These are phyloP conservation scores for Xylariaceae sp. DNA, from an alignment of 2,329 filamentous ascomycete species.

Conservation along the genomic window DNA sequence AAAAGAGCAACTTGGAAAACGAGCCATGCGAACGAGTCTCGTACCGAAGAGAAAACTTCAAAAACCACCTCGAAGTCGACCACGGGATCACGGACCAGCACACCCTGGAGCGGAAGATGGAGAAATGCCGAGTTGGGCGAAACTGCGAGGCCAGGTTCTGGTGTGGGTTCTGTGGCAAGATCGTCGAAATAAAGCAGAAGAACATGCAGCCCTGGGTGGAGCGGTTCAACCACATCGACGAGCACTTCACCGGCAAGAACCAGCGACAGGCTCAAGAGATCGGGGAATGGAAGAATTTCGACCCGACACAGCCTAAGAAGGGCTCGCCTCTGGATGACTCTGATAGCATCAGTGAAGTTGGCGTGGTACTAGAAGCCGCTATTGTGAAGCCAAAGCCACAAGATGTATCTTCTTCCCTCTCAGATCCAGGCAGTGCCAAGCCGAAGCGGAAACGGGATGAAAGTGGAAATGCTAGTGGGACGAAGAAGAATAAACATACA, in stretches of 20 bases:
- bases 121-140: conserved; percentile 59
- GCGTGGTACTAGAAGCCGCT: too few relatives aligned
- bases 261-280: conserved; percentile 42
- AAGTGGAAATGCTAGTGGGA: neutral
- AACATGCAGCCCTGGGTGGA: conserved; percentile 56
- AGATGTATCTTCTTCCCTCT: too few relatives aligned
- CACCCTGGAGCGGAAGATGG: conserved; percentile 43
- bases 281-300: conserved; percentile 52
- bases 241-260: conserved; percentile 60
- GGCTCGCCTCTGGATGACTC: conserved; percentile 14
- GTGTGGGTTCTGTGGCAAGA: conserved; percentile 76
- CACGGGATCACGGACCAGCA: conserved; percentile 40
- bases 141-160: conserved; percentile 70
- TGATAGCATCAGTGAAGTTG: conserved; percentile 14
- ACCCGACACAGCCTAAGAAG: conserved; percentile 23
- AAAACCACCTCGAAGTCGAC: conserved; percentile 55
- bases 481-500: conserved; percentile 16
- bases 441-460: conserved; percentile 27
- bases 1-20: conserved; percentile 16
- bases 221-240: conserved; percentile 70
- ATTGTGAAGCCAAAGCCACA: too few relatives aligned
- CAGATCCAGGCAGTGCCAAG: neutral
- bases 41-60: conserved; percentile 58
- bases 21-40: conserved; percentile 57
- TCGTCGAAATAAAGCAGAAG: conserved; percentile 50